Evolutionary conservation across 2,329 filamentous ascomycete species (phyloP).

Genomic region (Myriangium duriaei): DNA sequence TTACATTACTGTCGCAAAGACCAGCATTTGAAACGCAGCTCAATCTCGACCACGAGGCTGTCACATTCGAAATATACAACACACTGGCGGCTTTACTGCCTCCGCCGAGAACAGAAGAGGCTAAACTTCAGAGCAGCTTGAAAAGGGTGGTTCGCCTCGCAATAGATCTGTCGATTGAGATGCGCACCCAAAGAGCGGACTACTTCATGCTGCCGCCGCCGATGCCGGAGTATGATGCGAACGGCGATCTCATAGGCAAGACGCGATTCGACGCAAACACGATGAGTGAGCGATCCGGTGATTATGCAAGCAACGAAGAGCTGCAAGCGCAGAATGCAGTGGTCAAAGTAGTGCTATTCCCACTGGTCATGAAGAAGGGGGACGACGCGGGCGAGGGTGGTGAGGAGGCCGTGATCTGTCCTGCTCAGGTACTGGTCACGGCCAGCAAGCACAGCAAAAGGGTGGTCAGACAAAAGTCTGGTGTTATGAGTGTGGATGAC

Average conservation of each 20-base stretch:
- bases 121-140: constrained; percentile 70
- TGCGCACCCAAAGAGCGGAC: constrained; percentile 92
- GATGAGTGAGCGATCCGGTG: constrained; percentile 84
- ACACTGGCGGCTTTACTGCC: constrained; percentile 76
- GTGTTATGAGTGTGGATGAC: constrained; percentile 36
- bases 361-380: constrained; percentile 89
- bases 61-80: constrained; percentile 82
- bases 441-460: constrained; percentile 32
- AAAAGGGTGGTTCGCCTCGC: constrained; percentile 79
- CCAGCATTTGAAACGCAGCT: constrained; percentile 71
- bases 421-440: constrained; percentile 82
- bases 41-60: constrained; percentile 82
- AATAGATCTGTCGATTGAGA: constrained; percentile 84
- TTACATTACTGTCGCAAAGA: constrained; percentile 74
- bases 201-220: constrained; percentile 97
- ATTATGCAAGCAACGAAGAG: constrained; percentile 60
- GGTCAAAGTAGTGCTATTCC: constrained; percentile 88
- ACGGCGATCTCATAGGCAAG: constrained; percentile 77
- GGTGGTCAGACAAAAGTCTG: constrained; percentile 37
- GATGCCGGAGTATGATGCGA: constrained; percentile 86
- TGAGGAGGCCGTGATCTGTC: constrained; percentile 89
- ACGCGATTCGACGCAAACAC: constrained; percentile 84
- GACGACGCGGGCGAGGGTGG: constrained; percentile 78
- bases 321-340: constrained; percentile 64
- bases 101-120: constrained; percentile 67